Percentiles rank a stretch among this genome's conserved stretches.
phyloP scores from a whole-genome alignment of 495 filamentous ascomycete genomes.

The Extremus antarcticus region DNA sequence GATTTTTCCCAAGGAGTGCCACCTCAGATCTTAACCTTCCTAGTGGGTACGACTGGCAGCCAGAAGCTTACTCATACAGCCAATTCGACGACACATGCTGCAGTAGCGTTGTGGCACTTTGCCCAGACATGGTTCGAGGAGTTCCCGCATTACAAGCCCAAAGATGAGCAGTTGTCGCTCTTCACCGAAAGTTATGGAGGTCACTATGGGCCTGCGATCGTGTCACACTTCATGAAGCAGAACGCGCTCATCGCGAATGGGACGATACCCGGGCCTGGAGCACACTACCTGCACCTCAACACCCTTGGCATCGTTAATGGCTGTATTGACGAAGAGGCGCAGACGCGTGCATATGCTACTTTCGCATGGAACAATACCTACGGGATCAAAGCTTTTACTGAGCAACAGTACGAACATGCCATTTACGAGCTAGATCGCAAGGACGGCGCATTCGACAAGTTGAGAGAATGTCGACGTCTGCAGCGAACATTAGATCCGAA shows the following conservation, averaged over 20 bases:
- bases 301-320: constrained; percentile 37
- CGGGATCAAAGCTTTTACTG: constrained; percentile 23
- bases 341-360: constrained; percentile 10
- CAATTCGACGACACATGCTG: constrained; percentile 56
- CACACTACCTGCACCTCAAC: constrained; percentile 28
- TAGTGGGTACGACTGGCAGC: constrained; percentile 49
- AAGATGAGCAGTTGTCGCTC: constrained; percentile 34
- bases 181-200: constrained; percentile 42
- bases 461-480: constrained; percentile 16
- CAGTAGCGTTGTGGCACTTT: constrained; percentile 58
- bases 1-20: constrained; percentile 46
- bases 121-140: constrained; percentile 53
- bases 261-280: constrained; percentile 23
- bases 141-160: constrained; percentile 57
- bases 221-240: constrained; percentile 29
- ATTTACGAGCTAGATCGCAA: constrained; percentile 21
- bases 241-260: constrained; percentile 29
- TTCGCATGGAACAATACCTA: constrained; percentile 30
- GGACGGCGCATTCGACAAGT: constrained; percentile 19
- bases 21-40: constrained; percentile 16
- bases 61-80: constrained; percentile 37
- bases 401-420: constrained; percentile 6
- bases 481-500: constrained; percentile 16
- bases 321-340: constrained; percentile 26
- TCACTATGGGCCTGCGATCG: constrained; percentile 35